Evolutionary conservation across 176 grass and related monocot species (phyloP).

Genomic region (Ensete glaucum): DNA sequence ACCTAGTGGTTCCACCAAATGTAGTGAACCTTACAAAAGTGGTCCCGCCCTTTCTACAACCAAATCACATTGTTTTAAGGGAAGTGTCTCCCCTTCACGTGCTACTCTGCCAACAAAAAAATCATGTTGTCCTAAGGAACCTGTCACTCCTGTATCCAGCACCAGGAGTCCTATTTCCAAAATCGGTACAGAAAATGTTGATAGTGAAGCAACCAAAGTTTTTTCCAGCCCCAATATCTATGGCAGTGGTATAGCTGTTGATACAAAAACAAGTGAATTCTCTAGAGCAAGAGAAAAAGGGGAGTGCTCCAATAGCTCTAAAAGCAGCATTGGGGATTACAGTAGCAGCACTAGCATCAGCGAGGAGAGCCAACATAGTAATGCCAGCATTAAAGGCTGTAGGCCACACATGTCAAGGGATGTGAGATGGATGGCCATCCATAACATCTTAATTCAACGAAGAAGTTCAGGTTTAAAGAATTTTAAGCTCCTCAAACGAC

Average conservation of each 20-base stretch:
- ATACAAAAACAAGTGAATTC: conserved; percentile 18
- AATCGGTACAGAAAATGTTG: conserved; percentile 25
- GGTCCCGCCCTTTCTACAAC: conserved; percentile 20
- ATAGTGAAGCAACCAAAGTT: conserved; percentile 20
- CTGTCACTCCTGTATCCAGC: conserved; percentile 33
- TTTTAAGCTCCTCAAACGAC: conserved; percentile 92
- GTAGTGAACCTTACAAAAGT: conserved; percentile 4
- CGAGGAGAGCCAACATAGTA: conserved; percentile 27
- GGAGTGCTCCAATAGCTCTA: conserved; percentile 69
- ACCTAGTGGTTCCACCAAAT: conserved; percentile 26
- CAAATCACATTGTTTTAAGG: conserved; percentile 45
- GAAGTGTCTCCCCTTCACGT: conserved; percentile 34
- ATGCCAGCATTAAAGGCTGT: conserved; percentile 5
- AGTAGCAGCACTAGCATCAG: conserved; percentile 48
- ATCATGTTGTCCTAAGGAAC: conserved; percentile 40
- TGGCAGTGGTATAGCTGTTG: conserved; percentile 15
- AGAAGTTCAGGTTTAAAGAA: conserved; percentile 71
- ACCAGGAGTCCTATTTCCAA: conserved; percentile 27
- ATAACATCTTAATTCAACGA: conserved; percentile 41
- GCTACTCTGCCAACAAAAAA: conserved; percentile 28
- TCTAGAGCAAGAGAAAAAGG: conserved; percentile 50
- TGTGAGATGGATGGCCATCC: conserved; percentile 69
- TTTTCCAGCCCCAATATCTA: conserved; percentile 25
- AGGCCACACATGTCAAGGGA: conserved; percentile 95
- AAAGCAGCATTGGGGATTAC: conserved; percentile 80